Base-by-base conservation (phyloP, 228 moss, liverwort and hornwort species). In the Sphagnum magellanicum region DNA sequence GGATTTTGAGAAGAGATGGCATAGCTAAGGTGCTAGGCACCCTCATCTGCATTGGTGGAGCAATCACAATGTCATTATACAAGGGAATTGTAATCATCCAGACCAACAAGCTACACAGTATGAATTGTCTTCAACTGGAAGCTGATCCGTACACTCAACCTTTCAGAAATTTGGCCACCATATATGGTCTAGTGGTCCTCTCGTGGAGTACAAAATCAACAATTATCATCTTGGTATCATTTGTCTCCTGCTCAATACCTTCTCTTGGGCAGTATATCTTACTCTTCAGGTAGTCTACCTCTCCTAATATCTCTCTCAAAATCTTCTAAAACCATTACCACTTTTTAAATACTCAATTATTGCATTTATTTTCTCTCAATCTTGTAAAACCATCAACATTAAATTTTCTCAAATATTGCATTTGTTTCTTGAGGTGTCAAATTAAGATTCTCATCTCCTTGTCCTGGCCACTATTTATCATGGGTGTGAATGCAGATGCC, bases 221-320 rank as follows among this genome's bases (percentile, higher is more conserved):
- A 63, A 67, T 4, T 70, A 69, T 68, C 15, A 16, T 0, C 4
- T 81, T 8, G 84, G 84, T 4, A 72, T 71, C 69, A 9, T 84
- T 12, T 75, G 71, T 4, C 63, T 78, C 52, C 46, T 78, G 5
- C 0, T 69, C 48, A 78, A 81, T 65, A 78, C 76, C n/a, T 70
- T 66, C 60, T 81, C 74, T 0, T 84, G 81, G 84, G 64, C 50
- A 1, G 5, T 84, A 12, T 84, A 78, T 53, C 81, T 84, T 63
- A 74, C 71, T 50, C 55, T 57, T 53, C 81, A 84, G 81, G 84
- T 84, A 61, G 67, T 12, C 8, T 55, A 55, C 55, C 8, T 55
- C 12, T 55, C 58, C 10, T 58, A 58, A 58, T 58, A 58, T 14
- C 10, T 58, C 10, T 10, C 10, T 58, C 58, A 14, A 10, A 10